Evolutionary conservation across 306 rosid species (phyloP).

Genomic region (Acacia acuminata): DNA sequence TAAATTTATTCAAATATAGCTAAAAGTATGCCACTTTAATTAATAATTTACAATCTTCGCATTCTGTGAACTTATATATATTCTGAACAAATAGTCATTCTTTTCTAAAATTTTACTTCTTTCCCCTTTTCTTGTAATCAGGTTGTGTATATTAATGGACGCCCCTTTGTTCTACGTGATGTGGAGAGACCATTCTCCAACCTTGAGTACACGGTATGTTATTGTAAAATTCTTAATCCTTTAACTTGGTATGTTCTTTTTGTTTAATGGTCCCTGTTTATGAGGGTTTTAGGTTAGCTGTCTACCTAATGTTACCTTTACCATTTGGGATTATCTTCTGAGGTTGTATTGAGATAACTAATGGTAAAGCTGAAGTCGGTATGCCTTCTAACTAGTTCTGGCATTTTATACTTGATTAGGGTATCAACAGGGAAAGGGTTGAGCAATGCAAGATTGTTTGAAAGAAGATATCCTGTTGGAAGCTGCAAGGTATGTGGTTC

Average conservation of each 20-base stretch:
- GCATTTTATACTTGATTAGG: conserved; percentile 47
- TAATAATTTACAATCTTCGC: not conserved
- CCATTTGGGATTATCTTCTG: conserved; percentile 24
- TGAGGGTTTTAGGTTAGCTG: not conserved
- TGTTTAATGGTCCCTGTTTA: not conserved
- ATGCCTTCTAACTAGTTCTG: conserved; percentile 21
- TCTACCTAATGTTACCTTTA: not conserved
- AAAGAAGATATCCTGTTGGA: conserved; percentile 75
- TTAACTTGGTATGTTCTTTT: conserved; percentile 4
- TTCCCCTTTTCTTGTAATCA: conserved; percentile 38
- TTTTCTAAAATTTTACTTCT: conserved; percentile 7
- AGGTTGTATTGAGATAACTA: conserved; percentile 4
- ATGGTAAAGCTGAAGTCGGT: conserved; percentile 10
- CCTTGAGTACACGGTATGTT: conserved; percentile 80
- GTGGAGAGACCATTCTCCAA: conserved; percentile 94
- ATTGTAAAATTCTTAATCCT: not conserved
- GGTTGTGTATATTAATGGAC: conserved; percentile 87
- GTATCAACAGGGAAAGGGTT: conserved; percentile 79
- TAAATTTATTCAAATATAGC: not conserved
- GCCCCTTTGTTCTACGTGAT: conserved; percentile 91
- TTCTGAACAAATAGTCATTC: not conserved
- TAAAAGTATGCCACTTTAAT: not conserved
- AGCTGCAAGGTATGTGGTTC: conserved; percentile 68
- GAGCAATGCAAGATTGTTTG: conserved; percentile 92
- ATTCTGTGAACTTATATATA: not conserved